phyloP scores from a whole-genome alignment of 768 basidiomycete species.

The Xerocomus spinulosus region DNA sequence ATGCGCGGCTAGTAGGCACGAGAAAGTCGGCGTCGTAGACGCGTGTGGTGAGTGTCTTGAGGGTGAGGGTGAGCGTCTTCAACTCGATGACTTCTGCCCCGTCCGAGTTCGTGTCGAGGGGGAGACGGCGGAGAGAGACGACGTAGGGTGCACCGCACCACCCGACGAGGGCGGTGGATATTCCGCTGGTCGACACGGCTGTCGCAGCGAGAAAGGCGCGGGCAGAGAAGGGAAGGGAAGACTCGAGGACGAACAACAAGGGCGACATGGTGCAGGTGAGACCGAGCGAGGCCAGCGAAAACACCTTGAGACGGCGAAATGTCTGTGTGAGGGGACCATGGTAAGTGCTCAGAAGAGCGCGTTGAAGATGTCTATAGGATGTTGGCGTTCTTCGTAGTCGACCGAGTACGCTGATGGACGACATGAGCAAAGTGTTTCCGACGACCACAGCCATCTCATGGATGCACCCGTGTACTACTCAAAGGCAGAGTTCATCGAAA shows the following conservation, averaged over 20 bases:
- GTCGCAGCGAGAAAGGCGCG: constrained; percentile 63
- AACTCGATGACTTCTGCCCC: constrained; percentile 44
- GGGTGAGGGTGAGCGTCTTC: constrained; percentile 57
- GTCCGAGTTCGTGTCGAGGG: constrained; percentile 29
- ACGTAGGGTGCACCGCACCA: constrained; percentile 76
- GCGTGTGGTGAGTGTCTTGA: constrained; percentile 59
- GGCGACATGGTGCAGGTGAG: constrained; percentile 68
- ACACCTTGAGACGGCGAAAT: constrained; percentile 74
- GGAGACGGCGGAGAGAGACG: constrained; percentile 47
- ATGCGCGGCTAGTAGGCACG: constrained; percentile 58
- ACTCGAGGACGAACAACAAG: constrained; percentile 78
- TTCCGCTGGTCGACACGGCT: constrained; percentile 65
- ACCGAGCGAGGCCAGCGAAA: constrained; percentile 74
- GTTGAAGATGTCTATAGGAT: constrained; percentile 1
- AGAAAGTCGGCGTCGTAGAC: constrained; percentile 75
- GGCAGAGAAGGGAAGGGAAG: constrained; percentile 64
- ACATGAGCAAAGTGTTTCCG: too few species aligned
- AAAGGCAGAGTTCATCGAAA: constrained; percentile 84
- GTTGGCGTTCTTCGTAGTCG: too few species aligned
- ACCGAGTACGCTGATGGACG: constrained; percentile 45
- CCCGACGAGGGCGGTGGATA: constrained; percentile 71
- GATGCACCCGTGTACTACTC: constrained; percentile 76
- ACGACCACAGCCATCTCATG: too few species aligned
- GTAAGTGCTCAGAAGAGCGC: too few species aligned
- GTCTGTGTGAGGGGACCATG: constrained; percentile 67